phyloP scores from a whole-genome alignment of 2,329 filamentous ascomycete genomes.

The Alternaria atra region DNA sequence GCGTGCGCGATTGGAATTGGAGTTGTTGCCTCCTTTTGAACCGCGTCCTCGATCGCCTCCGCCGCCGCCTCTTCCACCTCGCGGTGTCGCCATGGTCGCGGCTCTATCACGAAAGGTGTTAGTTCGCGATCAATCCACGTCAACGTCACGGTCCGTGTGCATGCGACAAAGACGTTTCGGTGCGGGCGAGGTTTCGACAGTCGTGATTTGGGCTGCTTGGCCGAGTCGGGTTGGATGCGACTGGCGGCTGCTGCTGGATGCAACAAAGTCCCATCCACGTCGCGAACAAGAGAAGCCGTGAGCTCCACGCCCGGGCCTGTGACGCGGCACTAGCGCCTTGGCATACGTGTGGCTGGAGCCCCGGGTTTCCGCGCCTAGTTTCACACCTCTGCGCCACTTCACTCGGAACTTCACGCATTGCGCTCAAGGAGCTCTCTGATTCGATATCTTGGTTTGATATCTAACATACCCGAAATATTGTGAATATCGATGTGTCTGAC shows the following conservation, averaged over 20 bases:
- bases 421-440: neutral
- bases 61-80: slow-evolving; percentile 32
- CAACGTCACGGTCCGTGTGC: neutral
- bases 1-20: slow-evolving; percentile 20
- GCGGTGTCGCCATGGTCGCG: slow-evolving; percentile 43
- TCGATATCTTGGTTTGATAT: slow-evolving; percentile 8
- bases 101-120: slow-evolving; percentile 14
- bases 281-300: slow-evolving; percentile 25
- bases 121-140: slow-evolving; percentile 20
- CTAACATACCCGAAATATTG: slow-evolving; percentile 28
- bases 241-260: slow-evolving; percentile 28
- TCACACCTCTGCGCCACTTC: neutral
- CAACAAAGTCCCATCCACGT: slow-evolving; percentile 30
- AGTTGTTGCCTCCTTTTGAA: slow-evolving; percentile 16
- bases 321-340: slow-evolving; percentile 26
- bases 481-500: slow-evolving; percentile 17
- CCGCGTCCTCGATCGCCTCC: slow-evolving; percentile 28
- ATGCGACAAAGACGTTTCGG: slow-evolving; percentile 4
- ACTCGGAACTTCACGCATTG: neutral
- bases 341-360: slow-evolving; percentile 12
- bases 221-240: slow-evolving; percentile 31
- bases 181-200: neutral
- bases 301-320: slow-evolving; percentile 15
- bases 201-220: slow-evolving; percentile 14
- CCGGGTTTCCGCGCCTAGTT: neutral